Evolutionary conservation across 2,329 filamentous ascomycete species (phyloP).

Genomic region (Pestalotiopsis fici): DNA sequence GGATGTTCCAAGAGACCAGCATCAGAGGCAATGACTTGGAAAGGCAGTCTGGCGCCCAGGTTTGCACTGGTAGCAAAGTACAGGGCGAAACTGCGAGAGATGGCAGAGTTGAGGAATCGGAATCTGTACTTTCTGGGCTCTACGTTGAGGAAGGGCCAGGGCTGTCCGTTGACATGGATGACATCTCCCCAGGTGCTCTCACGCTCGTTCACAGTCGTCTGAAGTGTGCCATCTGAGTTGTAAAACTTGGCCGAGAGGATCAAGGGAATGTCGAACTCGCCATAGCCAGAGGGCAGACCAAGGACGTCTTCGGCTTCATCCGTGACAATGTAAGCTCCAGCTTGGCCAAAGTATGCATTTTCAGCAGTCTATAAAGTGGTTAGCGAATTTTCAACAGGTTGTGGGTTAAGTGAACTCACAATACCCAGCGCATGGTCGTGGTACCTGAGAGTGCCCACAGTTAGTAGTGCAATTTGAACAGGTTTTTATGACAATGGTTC

Average conservation of each 20-base stretch:
- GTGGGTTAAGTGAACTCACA: slow-evolving; percentile 16
- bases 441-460: slow-evolving; percentile 30
- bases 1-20: slow-evolving; percentile 49
- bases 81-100: slow-evolving; percentile 48
- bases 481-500: neutral
- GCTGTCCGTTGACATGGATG: slow-evolving; percentile 59
- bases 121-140: slow-evolving; percentile 64
- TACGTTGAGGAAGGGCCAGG: slow-evolving; percentile 59
- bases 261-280: slow-evolving; percentile 55
- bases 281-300: slow-evolving; percentile 41
- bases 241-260: slow-evolving; percentile 53
- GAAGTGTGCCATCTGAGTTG: slow-evolving; percentile 48
- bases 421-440: slow-evolving; percentile 45
- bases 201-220: slow-evolving; percentile 43
- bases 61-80: slow-evolving; percentile 41
- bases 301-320: slow-evolving; percentile 50
- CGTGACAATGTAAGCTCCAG: slow-evolving; percentile 55
- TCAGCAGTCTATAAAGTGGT: slow-evolving; percentile 40
- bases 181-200: slow-evolving; percentile 56
- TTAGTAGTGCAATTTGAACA: neutral
- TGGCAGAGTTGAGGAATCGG: slow-evolving; percentile 50
- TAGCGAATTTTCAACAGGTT: neutral
- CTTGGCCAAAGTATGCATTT: slow-evolving; percentile 60
- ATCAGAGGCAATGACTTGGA: slow-evolving; percentile 57
- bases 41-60: slow-evolving; percentile 34